Percentiles rank a stretch among this genome's conserved stretches.
Conservation (phyloP, 768 basidiomycete species). For the Russula sp. region DNA sequence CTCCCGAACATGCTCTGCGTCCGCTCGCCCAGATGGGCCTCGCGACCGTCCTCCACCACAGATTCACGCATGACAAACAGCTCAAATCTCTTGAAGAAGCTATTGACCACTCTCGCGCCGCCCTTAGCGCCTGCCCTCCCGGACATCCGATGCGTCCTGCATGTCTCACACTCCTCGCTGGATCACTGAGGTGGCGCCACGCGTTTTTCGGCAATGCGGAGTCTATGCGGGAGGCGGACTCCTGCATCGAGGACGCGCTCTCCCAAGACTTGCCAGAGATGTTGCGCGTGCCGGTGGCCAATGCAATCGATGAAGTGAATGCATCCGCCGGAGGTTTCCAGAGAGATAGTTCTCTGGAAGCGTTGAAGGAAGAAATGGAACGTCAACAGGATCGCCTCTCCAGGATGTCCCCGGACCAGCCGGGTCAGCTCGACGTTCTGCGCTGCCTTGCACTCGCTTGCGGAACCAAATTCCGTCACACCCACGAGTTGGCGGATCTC, state of each 20-base stretch:
- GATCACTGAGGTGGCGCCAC: neutral
- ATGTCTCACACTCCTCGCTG: conserved; percentile 10
- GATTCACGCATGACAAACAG: conserved; percentile 6
- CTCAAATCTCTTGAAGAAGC: conserved; percentile 4
- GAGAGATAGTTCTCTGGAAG: neutral
- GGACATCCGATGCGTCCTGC: neutral
- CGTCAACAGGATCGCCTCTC: neutral
- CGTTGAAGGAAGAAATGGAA: neutral
- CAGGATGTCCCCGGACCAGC: neutral
- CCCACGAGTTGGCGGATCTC: neutral
- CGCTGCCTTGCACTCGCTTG: neutral
- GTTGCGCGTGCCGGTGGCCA: neutral
- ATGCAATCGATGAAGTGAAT: neutral
- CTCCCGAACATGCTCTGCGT: neutral
- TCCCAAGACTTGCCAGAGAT: neutral
- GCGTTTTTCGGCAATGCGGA: conserved; percentile 4
- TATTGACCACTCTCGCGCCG: neutral
- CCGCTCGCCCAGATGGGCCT: neutral
- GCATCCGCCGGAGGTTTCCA: conserved; percentile 2
- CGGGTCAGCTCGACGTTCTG: conserved; percentile 4
- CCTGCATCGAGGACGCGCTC: neutral
- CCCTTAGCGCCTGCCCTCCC: neutral
- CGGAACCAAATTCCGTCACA: neutral
- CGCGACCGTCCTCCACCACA: neutral
- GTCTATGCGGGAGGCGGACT: conserved; percentile 7